Evolutionary conservation across 192 early-diverging fungal genomes (phyloP), one percentile per base, ranked within the genome.

Genomic region (Coemansia sp.): DNA sequence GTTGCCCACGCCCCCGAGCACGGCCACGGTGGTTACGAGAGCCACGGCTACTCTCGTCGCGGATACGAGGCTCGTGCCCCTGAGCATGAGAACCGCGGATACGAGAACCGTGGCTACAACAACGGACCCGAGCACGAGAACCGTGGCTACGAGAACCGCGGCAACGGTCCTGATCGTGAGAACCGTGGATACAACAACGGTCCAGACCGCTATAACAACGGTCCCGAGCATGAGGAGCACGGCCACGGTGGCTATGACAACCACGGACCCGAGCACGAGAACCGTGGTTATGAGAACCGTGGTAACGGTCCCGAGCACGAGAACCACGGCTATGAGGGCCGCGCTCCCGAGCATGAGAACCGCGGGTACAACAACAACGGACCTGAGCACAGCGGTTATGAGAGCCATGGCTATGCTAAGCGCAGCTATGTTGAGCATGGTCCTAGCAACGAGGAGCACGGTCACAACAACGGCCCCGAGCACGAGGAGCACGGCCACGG

Each of bases 341-440:
- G 33, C 19, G 68, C 37, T 14, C 61, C 61, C n/a, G 68, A 52
- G 47, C 46, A 62, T 2, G 57, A 61, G 40, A 44, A 55, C 10
- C 64, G 60, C 47, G 68, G 47, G 52, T 63, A 67, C 62, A 46
- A 65, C 60, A 63, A 53, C 19, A 59, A 38, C 32, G 19, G 50
- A 33, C 44, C 44, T 2, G 66, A 42, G 13, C 40, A 63, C 30
- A 19, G 46, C 47, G 58, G 38, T 1, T 63, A 69, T 35, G 46
- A 74, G 66, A 63, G 60, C 32, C 58, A 62, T 42, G 42, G 55
- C 58, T 68, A 74, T 62, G 47, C 62, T 53, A 62, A 62, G 60
- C 72, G 72, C 38, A 55, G 70, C 64, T 66, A 67, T 23, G 64
- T 66, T 46, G 70, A 73, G 71, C 21, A 63, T 23, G 65, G 60